Evolutionary conservation across 225 moss, liverwort and hornwort species (phyloP).

Genomic region (Lunularia cruciata): DNA sequence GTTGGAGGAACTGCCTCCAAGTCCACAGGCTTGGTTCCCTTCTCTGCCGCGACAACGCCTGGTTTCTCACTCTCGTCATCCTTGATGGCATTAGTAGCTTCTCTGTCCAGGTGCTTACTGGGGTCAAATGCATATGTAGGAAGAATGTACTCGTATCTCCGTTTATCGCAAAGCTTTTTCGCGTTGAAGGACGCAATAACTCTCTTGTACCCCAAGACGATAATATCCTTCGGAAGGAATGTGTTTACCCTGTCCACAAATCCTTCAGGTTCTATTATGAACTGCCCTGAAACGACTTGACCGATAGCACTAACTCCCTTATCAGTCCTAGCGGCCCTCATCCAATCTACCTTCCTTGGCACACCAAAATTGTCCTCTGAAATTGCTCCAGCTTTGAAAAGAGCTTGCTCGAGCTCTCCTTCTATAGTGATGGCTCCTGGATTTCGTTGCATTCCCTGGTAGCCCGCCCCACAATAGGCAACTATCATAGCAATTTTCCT

Average conservation of each 20-base stretch:
- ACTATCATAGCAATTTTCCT: conserved; percentile 72
- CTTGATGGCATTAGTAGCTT: conserved; percentile 5
- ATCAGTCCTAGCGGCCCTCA: conserved; percentile 93
- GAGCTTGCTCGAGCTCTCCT: conserved; percentile 89
- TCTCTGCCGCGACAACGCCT: neutral
- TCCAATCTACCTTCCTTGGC: conserved; percentile 87
- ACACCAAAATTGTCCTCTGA: conserved; percentile 80
- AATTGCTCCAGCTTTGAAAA: conserved; percentile 83
- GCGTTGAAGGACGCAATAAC: conserved; percentile 81
- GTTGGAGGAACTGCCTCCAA: neutral
- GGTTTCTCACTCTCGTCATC: neutral
- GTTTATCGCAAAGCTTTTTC: conserved; percentile 82
- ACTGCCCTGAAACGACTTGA: conserved; percentile 81
- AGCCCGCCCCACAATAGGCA: conserved; percentile 67
- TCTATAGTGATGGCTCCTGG: conserved; percentile 92
- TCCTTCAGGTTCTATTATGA: conserved; percentile 89
- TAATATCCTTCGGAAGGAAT: conserved; percentile 82
- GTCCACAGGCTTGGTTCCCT: neutral
- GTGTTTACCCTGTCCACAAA: conserved; percentile 81
- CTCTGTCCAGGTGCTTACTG: conserved; percentile 42
- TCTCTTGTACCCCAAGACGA: conserved; percentile 74
- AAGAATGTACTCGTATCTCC: conserved; percentile 89
- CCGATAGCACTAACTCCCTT: conserved; percentile 97
- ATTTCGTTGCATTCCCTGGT: conserved; percentile 78
- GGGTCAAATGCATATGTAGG: conserved; percentile 89